phyloP scores from a whole-genome alignment of 2,329 filamentous ascomycete genomes.

The Plenodomus lindquistii region DNA sequence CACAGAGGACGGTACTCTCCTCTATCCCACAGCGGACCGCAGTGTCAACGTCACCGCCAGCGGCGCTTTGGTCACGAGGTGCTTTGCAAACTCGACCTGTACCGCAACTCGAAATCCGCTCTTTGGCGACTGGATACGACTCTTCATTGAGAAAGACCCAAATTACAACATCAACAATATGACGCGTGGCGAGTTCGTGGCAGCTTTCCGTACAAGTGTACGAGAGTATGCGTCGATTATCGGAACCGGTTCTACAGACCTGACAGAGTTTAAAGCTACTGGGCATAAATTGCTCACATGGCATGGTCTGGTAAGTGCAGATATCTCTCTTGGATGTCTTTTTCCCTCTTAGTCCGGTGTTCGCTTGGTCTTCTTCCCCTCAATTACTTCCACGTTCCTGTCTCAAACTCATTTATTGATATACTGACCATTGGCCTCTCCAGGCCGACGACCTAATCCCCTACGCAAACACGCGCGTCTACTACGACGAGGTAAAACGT shows the following conservation, averaged over 20 bases:
- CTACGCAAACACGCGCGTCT: slow-evolving; percentile 11
- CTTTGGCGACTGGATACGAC: slow-evolving; percentile 10
- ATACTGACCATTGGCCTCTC: not conserved
- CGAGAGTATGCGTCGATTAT: slow-evolving; percentile 20
- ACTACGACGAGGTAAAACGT: slow-evolving; percentile 16
- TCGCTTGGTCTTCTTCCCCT: no score
- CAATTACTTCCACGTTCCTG: no score
- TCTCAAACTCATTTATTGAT: no score
- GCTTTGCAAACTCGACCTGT: no score
- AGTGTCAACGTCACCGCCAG: no score
- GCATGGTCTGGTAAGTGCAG: slow-evolving; percentile 19
- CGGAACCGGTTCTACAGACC: slow-evolving; percentile 16
- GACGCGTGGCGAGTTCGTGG: slow-evolving; percentile 1
- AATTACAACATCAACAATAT: slow-evolving; percentile 4
- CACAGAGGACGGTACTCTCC: no score
- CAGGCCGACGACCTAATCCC: slow-evolving; percentile 14
- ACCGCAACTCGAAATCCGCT: not conserved
- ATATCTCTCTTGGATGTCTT: not conserved
- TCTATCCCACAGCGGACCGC: no score
- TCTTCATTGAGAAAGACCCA: slow-evolving; percentile 19
- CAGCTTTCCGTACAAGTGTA: slow-evolving; percentile 6
- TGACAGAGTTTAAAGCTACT: slow-evolving; percentile 18
- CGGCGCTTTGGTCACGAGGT: no score
- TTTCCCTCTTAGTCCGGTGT: no score
- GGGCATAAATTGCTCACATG: slow-evolving; percentile 30